Evolutionary conservation across 768 basidiomycete genomes (phyloP).

Genomic region (Gelatoporia subvermispora): DNA sequence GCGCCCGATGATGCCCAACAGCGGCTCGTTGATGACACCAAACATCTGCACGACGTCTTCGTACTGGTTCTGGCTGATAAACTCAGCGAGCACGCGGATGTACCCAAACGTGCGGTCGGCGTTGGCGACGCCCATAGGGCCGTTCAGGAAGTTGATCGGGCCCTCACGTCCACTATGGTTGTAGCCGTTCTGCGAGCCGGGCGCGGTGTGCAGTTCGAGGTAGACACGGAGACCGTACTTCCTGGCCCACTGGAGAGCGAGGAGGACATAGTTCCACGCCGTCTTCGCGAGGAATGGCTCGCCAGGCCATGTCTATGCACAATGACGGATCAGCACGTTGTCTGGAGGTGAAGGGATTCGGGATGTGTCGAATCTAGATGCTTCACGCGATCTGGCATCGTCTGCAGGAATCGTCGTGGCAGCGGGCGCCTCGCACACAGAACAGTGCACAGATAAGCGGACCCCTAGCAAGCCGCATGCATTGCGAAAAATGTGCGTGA

Average conservation of each 20-base stretch:
- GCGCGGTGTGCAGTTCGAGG: constrained; percentile 77
- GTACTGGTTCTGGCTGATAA: constrained; percentile 77
- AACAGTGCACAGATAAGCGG: too few relatives aligned
- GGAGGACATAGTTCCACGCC: constrained; percentile 83
- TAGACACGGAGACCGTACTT: constrained; percentile 87
- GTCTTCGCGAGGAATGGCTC: constrained; percentile 78
- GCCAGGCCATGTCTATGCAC: constrained; percentile 42
- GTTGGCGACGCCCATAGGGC: constrained; percentile 86
- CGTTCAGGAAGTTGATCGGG: constrained; percentile 57
- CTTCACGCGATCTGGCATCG: too few relatives aligned
- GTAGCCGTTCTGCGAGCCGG: constrained; percentile 74
- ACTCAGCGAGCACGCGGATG: constrained; percentile 74
- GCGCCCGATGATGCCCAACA: constrained; percentile 49
- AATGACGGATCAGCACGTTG: too few relatives aligned
- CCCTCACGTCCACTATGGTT: constrained; percentile 63
- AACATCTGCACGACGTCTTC: constrained; percentile 56
- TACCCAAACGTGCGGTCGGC: constrained; percentile 78
- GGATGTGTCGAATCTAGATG: too few relatives aligned
- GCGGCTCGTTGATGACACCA: constrained; percentile 65
- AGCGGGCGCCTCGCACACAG: too few relatives aligned
- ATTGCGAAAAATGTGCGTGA: too few relatives aligned
- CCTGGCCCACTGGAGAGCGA: constrained; percentile 75
- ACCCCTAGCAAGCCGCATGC: too few relatives aligned
- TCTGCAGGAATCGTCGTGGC: too few relatives aligned
- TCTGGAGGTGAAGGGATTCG: too few relatives aligned